A percentile compares a stretch with the other conserved stretches of the same genome.
These are phyloP conservation scores for Aspergillus affinis DNA, from an alignment of 495 filamentous ascomycete species.

Conservation along the genomic window DNA sequence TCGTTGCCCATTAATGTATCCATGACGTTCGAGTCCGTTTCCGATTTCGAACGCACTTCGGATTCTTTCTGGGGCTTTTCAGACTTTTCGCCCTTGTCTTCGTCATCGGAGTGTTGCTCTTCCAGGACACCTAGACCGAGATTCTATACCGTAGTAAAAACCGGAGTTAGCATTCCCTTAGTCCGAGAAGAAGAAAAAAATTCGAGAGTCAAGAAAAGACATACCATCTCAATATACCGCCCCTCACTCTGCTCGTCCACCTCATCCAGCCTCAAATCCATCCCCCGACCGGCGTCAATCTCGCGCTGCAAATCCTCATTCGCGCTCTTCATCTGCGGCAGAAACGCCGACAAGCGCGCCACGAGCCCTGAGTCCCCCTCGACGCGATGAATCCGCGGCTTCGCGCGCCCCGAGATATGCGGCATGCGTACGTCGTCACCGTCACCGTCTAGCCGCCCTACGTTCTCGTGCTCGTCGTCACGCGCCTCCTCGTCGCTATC, in stretches of 20 bases:
- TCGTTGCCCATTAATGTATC: slow-evolving; percentile 42
- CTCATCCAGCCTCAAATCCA: slow-evolving; percentile 38
- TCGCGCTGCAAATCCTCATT: slow-evolving; percentile 48
- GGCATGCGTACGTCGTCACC: slow-evolving; percentile 22
- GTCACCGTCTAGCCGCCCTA: slow-evolving; percentile 13
- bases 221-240: slow-evolving; percentile 55
- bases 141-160: slow-evolving; percentile 32
- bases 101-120: slow-evolving; percentile 36
- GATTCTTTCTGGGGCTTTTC: slow-evolving; percentile 21
- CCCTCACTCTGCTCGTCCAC: slow-evolving; percentile 29
- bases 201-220: slow-evolving; percentile 3
- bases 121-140: slow-evolving; percentile 54
- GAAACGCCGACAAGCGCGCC: slow-evolving; percentile 43
- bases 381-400: slow-evolving; percentile 37
- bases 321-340: slow-evolving; percentile 48
- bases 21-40: slow-evolving; percentile 36
- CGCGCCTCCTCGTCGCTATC: slow-evolving; percentile 25
- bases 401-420: slow-evolving; percentile 32
- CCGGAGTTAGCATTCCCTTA: neutral
- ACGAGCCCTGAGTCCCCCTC: slow-evolving; percentile 32
- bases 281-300: slow-evolving; percentile 36
- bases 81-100: slow-evolving; percentile 15
- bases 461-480: neutral
- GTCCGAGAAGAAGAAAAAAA: neutral
- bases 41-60: slow-evolving; percentile 7